Base-by-base conservation (phyloP, 1,284 basidiomycete species). In the Cronartium quercuum region DNA sequence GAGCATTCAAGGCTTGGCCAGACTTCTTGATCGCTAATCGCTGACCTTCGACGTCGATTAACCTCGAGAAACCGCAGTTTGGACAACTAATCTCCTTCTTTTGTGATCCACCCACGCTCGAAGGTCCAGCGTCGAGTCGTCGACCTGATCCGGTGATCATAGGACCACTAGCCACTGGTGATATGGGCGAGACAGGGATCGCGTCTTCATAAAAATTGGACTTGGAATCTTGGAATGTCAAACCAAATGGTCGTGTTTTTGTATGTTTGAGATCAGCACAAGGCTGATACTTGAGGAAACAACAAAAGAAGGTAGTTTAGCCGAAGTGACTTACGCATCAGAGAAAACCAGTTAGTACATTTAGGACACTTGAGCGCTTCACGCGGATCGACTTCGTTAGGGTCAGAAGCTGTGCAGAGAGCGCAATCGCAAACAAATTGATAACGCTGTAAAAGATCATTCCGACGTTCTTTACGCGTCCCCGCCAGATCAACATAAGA, bases 401-500 rank as follows among this genome's bases (percentile, higher is more conserved):
- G 38, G 40, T 9, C 78, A 76, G 21, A 77, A 76, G 78, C 68
- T 57, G 64, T 76, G 75, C 91, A 94, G 2, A 90, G 80, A 18
- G 77, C 42, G 79, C 94, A 98, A 9, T 79, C 78, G 80, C 95
- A 98, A 1, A 80, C 82, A 79, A 98, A 97, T 77, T 87, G 85
- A 82, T 98, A 97, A 0, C 90, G 88, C 78, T 89, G 87, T 66
- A 83, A 80, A 24, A 95, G 83, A 6, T 86, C 84, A 24, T 82
- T 80, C 77, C 86, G 88, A 38, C 93, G 85, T 34, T 86, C 82
- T 0, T 81, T 77, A 6, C 82, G 82, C 0, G 91, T 90, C 13
- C 90, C 84, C 0, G 88, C 90, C 1, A 89, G 87, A 81, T 98
- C 95, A 63, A 96, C 86, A 79, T 98, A 98, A 13, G 91, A 86